Evolutionary conservation across 306 rosid species (phyloP), one percentile per base, ranked within the genome.

Genomic region (Gynostemma pentaphyllum): DNA sequence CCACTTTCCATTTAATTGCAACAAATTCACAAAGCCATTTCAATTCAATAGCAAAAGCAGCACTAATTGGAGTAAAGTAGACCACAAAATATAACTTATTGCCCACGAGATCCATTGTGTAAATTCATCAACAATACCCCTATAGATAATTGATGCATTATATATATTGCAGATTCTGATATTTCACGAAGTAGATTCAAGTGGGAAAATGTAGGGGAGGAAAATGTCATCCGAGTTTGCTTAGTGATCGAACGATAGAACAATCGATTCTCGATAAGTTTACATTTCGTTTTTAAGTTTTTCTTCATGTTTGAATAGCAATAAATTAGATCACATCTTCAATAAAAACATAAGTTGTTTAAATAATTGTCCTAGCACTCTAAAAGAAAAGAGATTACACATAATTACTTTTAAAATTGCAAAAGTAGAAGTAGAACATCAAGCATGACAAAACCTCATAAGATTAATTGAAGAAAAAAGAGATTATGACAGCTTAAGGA

Each of bases 1-100:
- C 66, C 48, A 60, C 22, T 39, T 39, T 39, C 48, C 66, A 60
- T 36, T 36, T 59, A 59, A 59, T 36, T 36, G 46, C 46, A 18
- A 13, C 46, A 12, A 19, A 37, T 59, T 59, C n/a, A n/a, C n/a
- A n/a, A n/a, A n/a, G n/a, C n/a, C n/a, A n/a, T n/a, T n/a, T n/a
- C n/a, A n/a, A n/a, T n/a, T 36, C 64, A 59, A 36, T 59, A 36
- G 4, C 32, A 60, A 60, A 60, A 12, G 46, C 22, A 60, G 49
- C 49, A 60, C 66, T 39, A 37, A 59, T 34, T 59, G 46, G 39
- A 52, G 11, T 27, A 15, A 14, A 53, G 61, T 53, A 40, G 65
- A 39, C 45, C 26, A 37, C 45, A 41, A 19, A 27, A 19, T 34
- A 36, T 57, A 19, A 57, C 24, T 34, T 42, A 39, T 39, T 10